Evolutionary conservation across 163 green algal genomes (phyloP).

Genomic region (Chlorella variabilis): DNA sequence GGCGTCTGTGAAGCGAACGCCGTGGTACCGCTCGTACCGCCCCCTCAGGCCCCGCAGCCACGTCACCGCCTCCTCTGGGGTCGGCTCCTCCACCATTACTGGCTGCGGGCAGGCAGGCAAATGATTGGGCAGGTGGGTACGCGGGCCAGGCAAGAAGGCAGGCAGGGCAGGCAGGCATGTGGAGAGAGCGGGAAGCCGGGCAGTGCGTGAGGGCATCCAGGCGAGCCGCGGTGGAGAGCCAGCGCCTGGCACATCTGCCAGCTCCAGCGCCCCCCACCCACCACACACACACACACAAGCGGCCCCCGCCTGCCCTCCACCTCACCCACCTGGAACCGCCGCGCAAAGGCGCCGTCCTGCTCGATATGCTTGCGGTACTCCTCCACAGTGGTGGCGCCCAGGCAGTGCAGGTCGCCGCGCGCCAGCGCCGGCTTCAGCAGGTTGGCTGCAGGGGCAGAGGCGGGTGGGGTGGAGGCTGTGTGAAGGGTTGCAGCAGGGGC

Average conservation of each 20-base stretch:
- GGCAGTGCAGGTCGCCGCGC: conserved; percentile 93
- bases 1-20: conserved; percentile 91
- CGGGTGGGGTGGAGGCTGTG: not conserved
- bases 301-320: too few relatives aligned
- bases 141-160: conserved; percentile 9
- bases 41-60: conserved; percentile 92
- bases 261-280: too few relatives aligned
- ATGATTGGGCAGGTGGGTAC: conserved; percentile 57
- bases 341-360: conserved; percentile 95
- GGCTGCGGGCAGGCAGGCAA: conserved; percentile 74
- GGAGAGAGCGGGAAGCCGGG: not conserved
- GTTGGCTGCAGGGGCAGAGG: conserved; percentile 78
- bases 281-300: too few relatives aligned
- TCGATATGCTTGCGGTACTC: conserved; percentile 98
- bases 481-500: not conserved
- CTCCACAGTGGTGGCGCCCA: conserved; percentile 94
- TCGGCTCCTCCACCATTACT: conserved; percentile 89
- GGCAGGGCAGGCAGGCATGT: conserved; percentile 47
- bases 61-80: conserved; percentile 84
- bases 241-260: too few relatives aligned
- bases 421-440: conserved; percentile 97
- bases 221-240: too few relatives aligned
- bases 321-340: conserved; percentile 74
- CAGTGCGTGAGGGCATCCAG: too few relatives aligned
- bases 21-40: conserved; percentile 92